A percentile compares a stretch with the other conserved stretches of the same genome.
Conservation (phyloP, 345 rosid genomes). For the Abelmoschus esculentus region DNA sequence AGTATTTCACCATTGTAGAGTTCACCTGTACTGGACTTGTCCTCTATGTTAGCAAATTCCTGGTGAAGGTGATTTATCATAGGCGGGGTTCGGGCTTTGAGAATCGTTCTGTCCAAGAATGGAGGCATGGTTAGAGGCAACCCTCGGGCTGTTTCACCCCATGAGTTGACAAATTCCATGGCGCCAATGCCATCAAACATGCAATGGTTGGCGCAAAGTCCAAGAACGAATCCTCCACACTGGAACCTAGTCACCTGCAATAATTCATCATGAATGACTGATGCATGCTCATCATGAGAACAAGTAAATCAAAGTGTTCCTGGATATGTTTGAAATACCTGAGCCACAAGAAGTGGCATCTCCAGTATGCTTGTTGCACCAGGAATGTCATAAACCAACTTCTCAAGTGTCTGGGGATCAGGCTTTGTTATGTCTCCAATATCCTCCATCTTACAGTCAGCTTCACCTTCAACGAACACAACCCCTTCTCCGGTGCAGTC, state of each 20-base stretch:
- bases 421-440: conserved; percentile 83
- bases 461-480: conserved; percentile 78
- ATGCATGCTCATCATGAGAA: neutral
- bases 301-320: neutral
- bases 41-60: conserved; percentile 62
- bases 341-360: conserved; percentile 85
- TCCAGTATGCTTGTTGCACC: conserved; percentile 80
- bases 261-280: neutral
- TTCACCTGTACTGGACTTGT: conserved; percentile 35
- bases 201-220: conserved; percentile 70
- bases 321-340: conserved; percentile 32
- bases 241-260: conserved; percentile 66
- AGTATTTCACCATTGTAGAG: conserved; percentile 45
- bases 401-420: conserved; percentile 62
- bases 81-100: conserved; percentile 49
- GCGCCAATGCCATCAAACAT: conserved; percentile 87
- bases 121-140: conserved; percentile 48
- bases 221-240: conserved; percentile 76
- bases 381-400: conserved; percentile 72
- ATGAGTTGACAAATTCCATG: conserved; percentile 79
- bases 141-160: conserved; percentile 79
- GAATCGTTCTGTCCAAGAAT: conserved; percentile 48
- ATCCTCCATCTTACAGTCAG: conserved; percentile 53
- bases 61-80: conserved; percentile 47
- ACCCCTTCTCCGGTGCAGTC: conserved; percentile 80